phyloP scores from a whole-genome alignment of 1,284 basidiomycete species.

The Cryptococcus sp. region DNA sequence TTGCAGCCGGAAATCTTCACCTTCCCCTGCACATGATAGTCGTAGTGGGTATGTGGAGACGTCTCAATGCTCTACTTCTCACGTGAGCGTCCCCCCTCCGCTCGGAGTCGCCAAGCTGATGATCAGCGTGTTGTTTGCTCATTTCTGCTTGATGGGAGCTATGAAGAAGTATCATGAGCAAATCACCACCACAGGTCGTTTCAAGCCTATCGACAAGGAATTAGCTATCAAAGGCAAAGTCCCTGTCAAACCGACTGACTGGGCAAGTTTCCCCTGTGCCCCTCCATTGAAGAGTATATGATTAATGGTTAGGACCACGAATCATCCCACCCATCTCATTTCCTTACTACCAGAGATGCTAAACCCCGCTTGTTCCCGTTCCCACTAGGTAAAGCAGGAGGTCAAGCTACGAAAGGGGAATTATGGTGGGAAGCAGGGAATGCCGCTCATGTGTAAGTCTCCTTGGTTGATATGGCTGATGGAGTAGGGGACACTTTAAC shows the following conservation, averaged over 20 bases:
- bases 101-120: background rate
- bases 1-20: constrained; percentile 17
- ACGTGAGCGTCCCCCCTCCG: constrained; percentile 8
- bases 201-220: constrained; percentile 7
- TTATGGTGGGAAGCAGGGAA: constrained; percentile 42
- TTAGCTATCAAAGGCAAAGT: constrained; percentile 12
- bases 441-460: constrained; percentile 33
- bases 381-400: constrained; percentile 35
- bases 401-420: constrained; percentile 16
- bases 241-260: constrained; percentile 18
- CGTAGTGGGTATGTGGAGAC: constrained; percentile 18
- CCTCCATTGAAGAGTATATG: background rate
- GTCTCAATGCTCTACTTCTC: constrained; percentile 23
- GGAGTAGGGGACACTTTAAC: constrained; percentile 28
- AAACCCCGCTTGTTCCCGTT: constrained; percentile 38
- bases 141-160: constrained; percentile 14
- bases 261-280: constrained; percentile 16
- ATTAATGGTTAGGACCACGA: constrained; percentile 14
- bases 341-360: constrained; percentile 33
- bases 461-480: background rate
- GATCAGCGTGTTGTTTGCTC: constrained; percentile 9
- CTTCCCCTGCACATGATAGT: constrained; percentile 15
- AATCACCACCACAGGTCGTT: constrained; percentile 3
- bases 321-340: constrained; percentile 28
- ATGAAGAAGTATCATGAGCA: constrained; percentile 6